Evolutionary conservation across 164 flowering plant species (phyloP), one percentile per base, ranked within the genome.

Genomic region (Nymphaea thermarum): DNA sequence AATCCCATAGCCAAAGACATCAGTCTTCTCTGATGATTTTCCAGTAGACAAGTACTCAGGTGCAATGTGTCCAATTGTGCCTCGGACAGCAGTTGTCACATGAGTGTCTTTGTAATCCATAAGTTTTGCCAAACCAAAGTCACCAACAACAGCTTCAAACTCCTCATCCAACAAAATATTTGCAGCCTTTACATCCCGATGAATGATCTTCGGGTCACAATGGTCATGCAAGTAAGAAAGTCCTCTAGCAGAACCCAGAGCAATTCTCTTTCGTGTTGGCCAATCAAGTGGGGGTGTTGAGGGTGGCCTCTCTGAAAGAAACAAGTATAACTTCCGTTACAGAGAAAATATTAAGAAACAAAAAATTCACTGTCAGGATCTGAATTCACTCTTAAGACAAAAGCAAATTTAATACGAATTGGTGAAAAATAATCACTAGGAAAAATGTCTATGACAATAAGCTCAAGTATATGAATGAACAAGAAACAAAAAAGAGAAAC

Each of bases 91-190:
- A 65, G 98, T 91, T 2, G 98, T 91, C 16, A 91, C 98, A 81
- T 91, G 98, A 8, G 98, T 91, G 70, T 91, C 98, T 77, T 91
- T 91, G 82, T 92, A 89, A 74, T 90, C 98, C 98, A 92, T 92
- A 43, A 92, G 88, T 71, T 88, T 92, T 17, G 98, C 98, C 79
- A 92, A 76, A 65, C 98, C 98, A 78, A 92, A 92, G 76, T 92
- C 98, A 18, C 98, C 98, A 71, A 92, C 98, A 73, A 92, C 92
- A 53, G 98, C 98, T 81, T 92, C 98, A 79, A 87, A 91, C 71
- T 91, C 97, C 79, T 91, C 96, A 72, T 91, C 96, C 75, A 91
- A 77, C 78, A 91, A 80, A 74, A 91, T 91, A 64, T 91, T 91
- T 60, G 98, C 98, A 73, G 98, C 98, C 81, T 91, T 92, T 43